These are phyloP conservation scores for Amphichorda felina DNA, from an alignment of 2,329 filamentous ascomycete species.

Conservation along the genomic window DNA sequence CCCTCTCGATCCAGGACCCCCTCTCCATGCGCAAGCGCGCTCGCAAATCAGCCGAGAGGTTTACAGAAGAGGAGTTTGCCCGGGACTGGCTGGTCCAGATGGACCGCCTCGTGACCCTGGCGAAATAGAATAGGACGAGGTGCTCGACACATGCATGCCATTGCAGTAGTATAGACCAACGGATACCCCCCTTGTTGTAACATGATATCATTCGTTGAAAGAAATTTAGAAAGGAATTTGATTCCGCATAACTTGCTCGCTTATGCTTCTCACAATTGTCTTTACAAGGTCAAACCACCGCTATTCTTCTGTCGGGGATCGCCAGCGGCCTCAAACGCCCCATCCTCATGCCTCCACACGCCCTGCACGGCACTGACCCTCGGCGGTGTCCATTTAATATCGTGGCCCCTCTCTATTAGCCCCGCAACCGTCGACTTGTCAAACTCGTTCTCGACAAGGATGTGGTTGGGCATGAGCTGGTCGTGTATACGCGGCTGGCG, in stretches of 20 bases:
- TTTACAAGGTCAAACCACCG: constrained; percentile 42
- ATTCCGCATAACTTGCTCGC: too few species aligned
- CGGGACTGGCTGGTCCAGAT: constrained; percentile 67
- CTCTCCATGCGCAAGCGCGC: constrained; percentile 66
- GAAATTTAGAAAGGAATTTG: too few species aligned
- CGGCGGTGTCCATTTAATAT: constrained; percentile 55
- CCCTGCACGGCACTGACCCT: constrained; percentile 61
- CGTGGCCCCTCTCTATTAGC: constrained; percentile 55
- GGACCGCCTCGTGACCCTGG: constrained; percentile 52
- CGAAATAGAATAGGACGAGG: constrained; percentile 6
- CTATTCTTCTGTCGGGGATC: constrained; percentile 66
- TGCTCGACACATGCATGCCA: constrained; percentile 2
- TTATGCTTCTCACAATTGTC: not conserved
- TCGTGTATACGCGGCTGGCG: constrained; percentile 63
- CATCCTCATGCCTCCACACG: constrained; percentile 46
- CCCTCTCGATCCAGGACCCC: constrained; percentile 60
- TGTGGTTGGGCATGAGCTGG: constrained; percentile 62
- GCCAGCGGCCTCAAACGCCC: constrained; percentile 64
- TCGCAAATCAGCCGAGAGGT: constrained; percentile 65
- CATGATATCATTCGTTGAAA: too few species aligned
- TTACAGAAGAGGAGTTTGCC: constrained; percentile 79
- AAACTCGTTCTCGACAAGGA: constrained; percentile 57
- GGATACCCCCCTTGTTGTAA: constrained; percentile 18
- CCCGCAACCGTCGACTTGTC: constrained; percentile 51
- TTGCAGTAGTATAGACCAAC: constrained; percentile 16